These are phyloP conservation scores for Ascoidea rubescens DNA, from an alignment of 805 yeast genomes.

Conservation along the genomic window DNA sequence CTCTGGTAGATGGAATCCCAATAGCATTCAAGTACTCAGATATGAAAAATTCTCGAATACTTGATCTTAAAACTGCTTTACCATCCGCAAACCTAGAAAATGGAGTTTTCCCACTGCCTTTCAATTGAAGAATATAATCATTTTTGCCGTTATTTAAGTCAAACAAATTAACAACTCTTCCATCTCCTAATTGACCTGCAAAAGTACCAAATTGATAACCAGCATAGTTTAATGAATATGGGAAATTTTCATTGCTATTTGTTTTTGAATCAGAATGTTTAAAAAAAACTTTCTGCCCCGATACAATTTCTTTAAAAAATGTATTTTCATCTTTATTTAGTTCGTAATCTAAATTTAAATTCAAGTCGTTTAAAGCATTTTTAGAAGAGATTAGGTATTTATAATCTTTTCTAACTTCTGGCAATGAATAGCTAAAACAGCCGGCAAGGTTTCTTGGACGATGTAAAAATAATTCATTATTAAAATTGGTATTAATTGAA, in stretches of 20 bases:
- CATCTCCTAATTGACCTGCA: constrained; percentile 97
- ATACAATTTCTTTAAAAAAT: constrained; percentile 37
- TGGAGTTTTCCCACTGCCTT: constrained; percentile 90
- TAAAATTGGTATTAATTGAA: constrained; percentile 1
- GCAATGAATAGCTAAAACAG: constrained; percentile 59
- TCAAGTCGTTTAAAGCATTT: constrained; percentile 47
- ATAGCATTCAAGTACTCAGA: constrained; percentile 71
- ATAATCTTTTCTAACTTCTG: constrained; percentile 43
- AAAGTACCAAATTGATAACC: constrained; percentile 94
- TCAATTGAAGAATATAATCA: constrained; percentile 61
- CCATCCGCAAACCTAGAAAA: constrained; percentile 95
- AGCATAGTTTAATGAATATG: constrained; percentile 86
- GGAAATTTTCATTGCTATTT: constrained; percentile 33
- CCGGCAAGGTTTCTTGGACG: constrained; percentile 43
- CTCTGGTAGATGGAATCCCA: constrained; percentile 80
- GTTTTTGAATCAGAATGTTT: too few relatives aligned
- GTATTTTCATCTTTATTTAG: constrained; percentile 24
- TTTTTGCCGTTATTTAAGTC: constrained; percentile 38
- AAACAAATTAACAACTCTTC: constrained; percentile 75
- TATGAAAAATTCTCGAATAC: constrained; percentile 76
- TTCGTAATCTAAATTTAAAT: constrained; percentile 22
- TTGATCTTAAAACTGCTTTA: constrained; percentile 79
- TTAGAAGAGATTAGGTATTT: constrained; percentile 43
- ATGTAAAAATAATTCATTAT: constrained; percentile 24
- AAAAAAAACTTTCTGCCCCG: constrained; percentile 40